phyloP scores from a whole-genome alignment of 164 flowering plant species.

The Protea cynaroides region DNA sequence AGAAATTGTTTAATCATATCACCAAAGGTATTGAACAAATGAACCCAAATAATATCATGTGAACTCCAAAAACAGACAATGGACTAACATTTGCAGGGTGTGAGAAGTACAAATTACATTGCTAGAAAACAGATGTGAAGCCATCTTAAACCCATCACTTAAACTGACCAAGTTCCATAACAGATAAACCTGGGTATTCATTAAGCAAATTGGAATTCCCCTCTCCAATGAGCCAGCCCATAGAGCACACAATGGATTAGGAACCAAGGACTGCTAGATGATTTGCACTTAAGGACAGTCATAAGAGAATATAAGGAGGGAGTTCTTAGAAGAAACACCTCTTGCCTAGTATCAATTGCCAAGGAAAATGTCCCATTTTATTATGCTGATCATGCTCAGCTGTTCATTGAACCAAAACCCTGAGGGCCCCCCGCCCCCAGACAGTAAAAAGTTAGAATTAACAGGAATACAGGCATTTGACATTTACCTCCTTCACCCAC shows the following conservation, averaged over 20 bases:
- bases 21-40: neutral
- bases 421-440: too few relatives aligned
- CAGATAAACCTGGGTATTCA: neutral
- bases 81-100: too few relatives aligned
- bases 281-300: neutral
- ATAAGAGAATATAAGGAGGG: too few relatives aligned
- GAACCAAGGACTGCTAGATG: neutral
- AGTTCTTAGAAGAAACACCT: too few relatives aligned
- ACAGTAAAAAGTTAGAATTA: neutral
- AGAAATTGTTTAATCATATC: neutral
- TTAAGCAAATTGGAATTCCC: neutral
- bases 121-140: neutral
- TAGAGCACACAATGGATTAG: neutral
- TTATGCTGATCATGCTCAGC: too few relatives aligned
- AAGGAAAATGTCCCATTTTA: too few relatives aligned
- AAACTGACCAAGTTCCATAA: neutral
- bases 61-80: neutral
- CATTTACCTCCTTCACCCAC: conserved; percentile 87
- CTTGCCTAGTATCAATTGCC: too few relatives aligned
- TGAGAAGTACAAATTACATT: neutral
- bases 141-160: neutral
- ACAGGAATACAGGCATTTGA: neutral
- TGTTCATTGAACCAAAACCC: too few relatives aligned
- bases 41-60: neutral
- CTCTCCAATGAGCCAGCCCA: neutral